A percentile compares a stretch with the other conserved stretches of the same genome.
phyloP scores from a whole-genome alignment of 805 yeast genomes.

The Metschnikowia lachancei region DNA sequence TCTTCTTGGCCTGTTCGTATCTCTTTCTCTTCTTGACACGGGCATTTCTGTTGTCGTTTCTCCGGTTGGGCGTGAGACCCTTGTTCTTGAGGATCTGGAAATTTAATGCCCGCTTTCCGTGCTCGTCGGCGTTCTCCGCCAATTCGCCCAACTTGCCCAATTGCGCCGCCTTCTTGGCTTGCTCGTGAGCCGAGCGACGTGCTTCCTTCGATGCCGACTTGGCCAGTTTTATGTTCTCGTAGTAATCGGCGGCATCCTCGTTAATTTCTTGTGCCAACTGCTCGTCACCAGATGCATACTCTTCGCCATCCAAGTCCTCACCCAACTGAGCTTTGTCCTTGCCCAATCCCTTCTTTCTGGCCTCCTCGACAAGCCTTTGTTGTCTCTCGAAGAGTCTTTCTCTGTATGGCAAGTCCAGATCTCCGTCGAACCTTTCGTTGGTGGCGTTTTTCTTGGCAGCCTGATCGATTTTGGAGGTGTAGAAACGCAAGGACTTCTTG shows the following conservation, averaged over 20 bases:
- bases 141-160: slow-evolving; percentile 80
- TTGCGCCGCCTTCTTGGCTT: slow-evolving; percentile 74
- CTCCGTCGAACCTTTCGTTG: slow-evolving; percentile 65
- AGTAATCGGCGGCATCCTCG: slow-evolving; percentile 52
- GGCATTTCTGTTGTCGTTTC: slow-evolving; percentile 91
- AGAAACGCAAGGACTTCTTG: slow-evolving; percentile 83
- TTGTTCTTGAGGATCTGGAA: slow-evolving; percentile 94
- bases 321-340: slow-evolving; percentile 49
- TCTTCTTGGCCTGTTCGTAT: slow-evolving; percentile 92
- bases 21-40: slow-evolving; percentile 98
- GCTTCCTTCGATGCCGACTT: slow-evolving; percentile 49
- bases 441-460: slow-evolving; percentile 55
- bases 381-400: slow-evolving; percentile 90
- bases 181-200: slow-evolving; percentile 62
- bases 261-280: slow-evolving; percentile 41
- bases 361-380: slow-evolving; percentile 82
- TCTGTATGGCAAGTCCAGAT: slow-evolving; percentile 84
- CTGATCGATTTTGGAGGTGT: slow-evolving; percentile 95
- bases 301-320: slow-evolving; percentile 54
- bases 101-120: slow-evolving; percentile 91
- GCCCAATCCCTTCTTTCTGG: slow-evolving; percentile 71
- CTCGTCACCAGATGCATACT: slow-evolving; percentile 49
- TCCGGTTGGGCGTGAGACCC: slow-evolving; percentile 90
- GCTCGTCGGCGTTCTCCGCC: slow-evolving; percentile 61
- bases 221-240: slow-evolving; percentile 49